A percentile compares a stretch with the other conserved stretches of the same genome.
These are phyloP conservation scores for Cyclotella cryptica DNA, from an alignment of 108 stramenopile genomes.

Conservation along the genomic window DNA sequence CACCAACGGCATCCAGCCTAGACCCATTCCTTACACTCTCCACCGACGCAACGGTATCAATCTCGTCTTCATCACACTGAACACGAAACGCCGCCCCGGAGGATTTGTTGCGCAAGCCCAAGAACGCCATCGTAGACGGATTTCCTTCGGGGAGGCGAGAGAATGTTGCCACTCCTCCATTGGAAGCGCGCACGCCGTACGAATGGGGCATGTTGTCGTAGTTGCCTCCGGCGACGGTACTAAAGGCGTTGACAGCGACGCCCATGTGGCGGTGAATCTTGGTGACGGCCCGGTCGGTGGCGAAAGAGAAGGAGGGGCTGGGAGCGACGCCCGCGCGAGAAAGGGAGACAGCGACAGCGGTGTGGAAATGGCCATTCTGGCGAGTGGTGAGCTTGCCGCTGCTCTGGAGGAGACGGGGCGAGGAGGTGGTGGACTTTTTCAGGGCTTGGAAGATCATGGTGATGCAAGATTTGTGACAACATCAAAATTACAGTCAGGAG, in stretches of 20 bases:
- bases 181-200: no score
- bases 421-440: constrained; percentile 13
- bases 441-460: constrained; percentile 21
- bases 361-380: not conserved
- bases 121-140: constrained; percentile 36
- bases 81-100: constrained; percentile 31
- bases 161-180: not conserved
- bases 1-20: constrained; percentile 8
- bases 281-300: not conserved
- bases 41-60: not conserved
- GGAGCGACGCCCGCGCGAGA: not conserved
- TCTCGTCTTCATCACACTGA: constrained; percentile 17
- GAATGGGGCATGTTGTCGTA: no score
- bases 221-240: no score
- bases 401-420: not conserved
- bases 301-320: not conserved
- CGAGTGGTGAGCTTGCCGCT: not conserved
- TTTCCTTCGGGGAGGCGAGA: constrained; percentile 20
- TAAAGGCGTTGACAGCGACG: not conserved
- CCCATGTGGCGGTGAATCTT: not conserved
- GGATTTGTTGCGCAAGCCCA: constrained; percentile 32
- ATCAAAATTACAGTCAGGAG: no score
- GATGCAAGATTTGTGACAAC: no score
- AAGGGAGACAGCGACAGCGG: not conserved
- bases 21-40: not conserved